phyloP scores from a whole-genome alignment of 139 green algal genomes.

The Picochlorum sp. region DNA sequence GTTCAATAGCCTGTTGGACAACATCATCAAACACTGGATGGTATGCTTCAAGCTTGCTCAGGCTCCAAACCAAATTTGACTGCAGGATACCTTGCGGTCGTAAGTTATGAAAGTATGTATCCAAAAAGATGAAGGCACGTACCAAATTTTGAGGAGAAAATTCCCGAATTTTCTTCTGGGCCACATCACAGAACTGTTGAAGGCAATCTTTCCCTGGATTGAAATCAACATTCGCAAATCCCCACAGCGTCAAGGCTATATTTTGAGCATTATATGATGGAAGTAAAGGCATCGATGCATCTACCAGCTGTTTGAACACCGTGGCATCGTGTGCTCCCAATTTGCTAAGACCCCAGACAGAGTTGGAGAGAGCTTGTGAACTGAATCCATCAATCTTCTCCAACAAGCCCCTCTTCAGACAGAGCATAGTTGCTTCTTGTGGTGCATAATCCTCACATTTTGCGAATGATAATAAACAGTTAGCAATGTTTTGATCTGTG shows the following conservation, averaged over 20 bases:
- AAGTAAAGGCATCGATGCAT: constrained; percentile 14
- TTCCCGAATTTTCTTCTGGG: constrained; percentile 19
- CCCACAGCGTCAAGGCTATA: constrained; percentile 44
- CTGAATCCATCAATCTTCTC: constrained; percentile 20
- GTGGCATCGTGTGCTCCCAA: constrained; percentile 27
- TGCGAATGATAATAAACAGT: constrained; percentile 33
- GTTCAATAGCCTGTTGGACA: no score
- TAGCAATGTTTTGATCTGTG: constrained; percentile 21
- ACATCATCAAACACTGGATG: no score
- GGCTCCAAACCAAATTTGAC: no score
- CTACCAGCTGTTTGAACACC: constrained; percentile 30
- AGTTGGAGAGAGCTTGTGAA: constrained; percentile 52
- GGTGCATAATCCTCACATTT: constrained; percentile 39
- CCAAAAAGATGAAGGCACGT: neutral
- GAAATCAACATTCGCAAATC: constrained; percentile 25
- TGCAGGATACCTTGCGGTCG: no score
- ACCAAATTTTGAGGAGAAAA: constrained; percentile 28
- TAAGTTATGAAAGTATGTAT: no score
- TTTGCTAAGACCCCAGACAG: constrained; percentile 48
- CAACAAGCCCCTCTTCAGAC: no score
- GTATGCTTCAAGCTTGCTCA: no score
- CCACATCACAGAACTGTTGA: constrained; percentile 29
- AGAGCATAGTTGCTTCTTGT: neutral
- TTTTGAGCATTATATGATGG: constrained; percentile 48
- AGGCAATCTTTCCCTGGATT: constrained; percentile 13